These are phyloP conservation scores for Suillus fuscotomentosus DNA, from an alignment of 768 basidiomycete genomes.

Conservation along the genomic window DNA sequence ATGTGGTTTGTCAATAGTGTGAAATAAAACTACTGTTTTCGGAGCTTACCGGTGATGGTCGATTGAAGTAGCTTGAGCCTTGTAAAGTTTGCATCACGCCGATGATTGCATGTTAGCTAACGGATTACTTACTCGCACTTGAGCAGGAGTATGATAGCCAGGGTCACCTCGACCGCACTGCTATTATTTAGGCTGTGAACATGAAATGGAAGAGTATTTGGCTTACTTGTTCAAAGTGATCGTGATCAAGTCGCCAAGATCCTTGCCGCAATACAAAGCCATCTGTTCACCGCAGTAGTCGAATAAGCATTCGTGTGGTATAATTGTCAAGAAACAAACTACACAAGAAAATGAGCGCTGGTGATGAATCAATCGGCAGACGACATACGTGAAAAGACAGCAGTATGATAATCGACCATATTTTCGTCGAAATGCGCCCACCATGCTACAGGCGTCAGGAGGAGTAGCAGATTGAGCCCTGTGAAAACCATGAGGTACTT, in stretches of 20 bases:
- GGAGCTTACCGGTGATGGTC: conserved; percentile 56
- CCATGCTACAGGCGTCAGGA: conserved; percentile 64
- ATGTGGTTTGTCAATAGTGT: neutral
- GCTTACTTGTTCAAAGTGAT: conserved; percentile 66
- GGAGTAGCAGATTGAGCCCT: conserved; percentile 60
- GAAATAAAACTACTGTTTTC: neutral
- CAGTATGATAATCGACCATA: conserved; percentile 11
- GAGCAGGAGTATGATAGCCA: conserved; percentile 67
- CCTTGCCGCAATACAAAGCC: conserved; percentile 47
- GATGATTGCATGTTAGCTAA: neutral
- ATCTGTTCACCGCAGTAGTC: conserved; percentile 63
- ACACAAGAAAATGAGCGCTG: neutral
- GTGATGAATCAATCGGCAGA: neutral
- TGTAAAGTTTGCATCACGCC: neutral
- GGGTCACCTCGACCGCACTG: conserved; percentile 69
- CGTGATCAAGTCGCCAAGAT: conserved; percentile 65
- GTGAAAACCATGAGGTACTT: neutral
- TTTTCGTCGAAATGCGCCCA: conserved; percentile 44
- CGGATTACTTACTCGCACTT: conserved; percentile 62
- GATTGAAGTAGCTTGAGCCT: conserved; percentile 67
- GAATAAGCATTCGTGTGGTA: conserved; percentile 64
- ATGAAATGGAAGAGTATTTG: neutral
- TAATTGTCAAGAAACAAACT: conserved; percentile 67
- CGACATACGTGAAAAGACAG: conserved; percentile 46
- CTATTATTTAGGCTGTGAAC: neutral